Base-by-base conservation (phyloP, 148 eudicot genomes). In the Fagopyrum tataricum region DNA sequence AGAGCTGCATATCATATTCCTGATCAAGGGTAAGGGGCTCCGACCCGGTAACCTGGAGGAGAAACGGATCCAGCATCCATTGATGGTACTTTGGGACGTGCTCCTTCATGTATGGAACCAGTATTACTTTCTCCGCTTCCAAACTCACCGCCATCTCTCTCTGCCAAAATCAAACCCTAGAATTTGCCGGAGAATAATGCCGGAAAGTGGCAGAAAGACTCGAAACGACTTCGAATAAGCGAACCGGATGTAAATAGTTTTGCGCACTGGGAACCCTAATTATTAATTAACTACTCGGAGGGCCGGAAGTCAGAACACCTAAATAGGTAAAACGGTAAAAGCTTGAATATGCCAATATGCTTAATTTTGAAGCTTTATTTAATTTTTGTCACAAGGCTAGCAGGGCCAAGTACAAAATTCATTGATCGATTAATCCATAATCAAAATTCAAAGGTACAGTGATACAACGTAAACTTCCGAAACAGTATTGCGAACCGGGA, bases 41-140 rank as follows among this genome's bases (percentile, higher is more conserved):
- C 55, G 98, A 94, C 37, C 90, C 98, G 68, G 98, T 94, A 55
- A 89, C 89, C 47, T 81, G 81, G n/a, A 94, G 89, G 43, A 94
- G 89, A 62, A 70, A 66, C 9, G 98, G 96, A 62, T 88, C 97
- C 78, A 88, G 85, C 97, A 92, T 87, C 97, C 97, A 92, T 44
- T 67, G 47, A 72, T 93, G 98, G 81, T 93, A 93, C 53, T 81
- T 91, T 0, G 88, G 89, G 17, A 93, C 98, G 58, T 93, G 98
- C 5, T 87, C 85, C 66, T 77, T 89, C 97, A 89, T 86, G 86
- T 93, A 93, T 0, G 93, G 85, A n/a, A 93, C 98, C 67, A 93
- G 51, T 71, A 88, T 86, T 71, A 87, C 88, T 67, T 88, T 85
- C 78, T 86, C 78, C 44, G 91, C 92, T 78, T 84, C 96, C 39